Base-by-base conservation (phyloP, 768 basidiomycete species). In the Gloeostereum incarnatum region DNA sequence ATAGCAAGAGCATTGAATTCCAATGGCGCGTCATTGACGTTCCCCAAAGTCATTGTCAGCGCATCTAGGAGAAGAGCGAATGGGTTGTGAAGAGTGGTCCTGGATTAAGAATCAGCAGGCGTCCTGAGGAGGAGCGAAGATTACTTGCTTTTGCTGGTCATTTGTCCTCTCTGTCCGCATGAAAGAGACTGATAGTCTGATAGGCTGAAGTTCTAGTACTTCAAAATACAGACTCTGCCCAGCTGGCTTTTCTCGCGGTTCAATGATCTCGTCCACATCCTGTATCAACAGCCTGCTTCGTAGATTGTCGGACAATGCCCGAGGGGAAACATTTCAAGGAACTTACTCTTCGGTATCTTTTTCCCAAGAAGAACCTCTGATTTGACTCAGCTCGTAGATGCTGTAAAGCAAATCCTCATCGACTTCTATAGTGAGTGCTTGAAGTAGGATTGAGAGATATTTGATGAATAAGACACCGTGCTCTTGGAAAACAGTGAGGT, bases 181-280 rank as follows among this genome's bases (percentile, higher is more conserved):
- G 66, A 99, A 99, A 0, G 96, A 98, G 13, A 99, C 60, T 1
- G 88, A 81, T 3, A 99, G 67, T 45, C 82, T 80, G 51, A 98
- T 87, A 5, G 96, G 96, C 45, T 99, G 94, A 20, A 99, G 67
- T 50, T 96, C 89, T 5, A 99, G 70, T 9, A 91, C 75, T 60
- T 99, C 96, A 49, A 99, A 99, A 62, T 98, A 99, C 36, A 97
- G 58, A n/a, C n/a, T n/a, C n/a, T n/a, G n/a, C n/a, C n/a, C n/a
- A n/a, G n/a, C n/a, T n/a, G n/a, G n/a, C n/a, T n/a, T n/a, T n/a
- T n/a, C n/a, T n/a, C n/a, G n/a, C n/a, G n/a, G n/a, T n/a, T n/a
- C n/a, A n/a, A n/a, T n/a, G n/a, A 43, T 90, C 83, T 56, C 77
- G 77, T 23, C 87, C 87, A 3, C 62, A 64, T 9, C 73, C 67